phyloP scores from a whole-genome alignment of 2,329 filamentous ascomycete genomes.

The Paradendryphiella salina region DNA sequence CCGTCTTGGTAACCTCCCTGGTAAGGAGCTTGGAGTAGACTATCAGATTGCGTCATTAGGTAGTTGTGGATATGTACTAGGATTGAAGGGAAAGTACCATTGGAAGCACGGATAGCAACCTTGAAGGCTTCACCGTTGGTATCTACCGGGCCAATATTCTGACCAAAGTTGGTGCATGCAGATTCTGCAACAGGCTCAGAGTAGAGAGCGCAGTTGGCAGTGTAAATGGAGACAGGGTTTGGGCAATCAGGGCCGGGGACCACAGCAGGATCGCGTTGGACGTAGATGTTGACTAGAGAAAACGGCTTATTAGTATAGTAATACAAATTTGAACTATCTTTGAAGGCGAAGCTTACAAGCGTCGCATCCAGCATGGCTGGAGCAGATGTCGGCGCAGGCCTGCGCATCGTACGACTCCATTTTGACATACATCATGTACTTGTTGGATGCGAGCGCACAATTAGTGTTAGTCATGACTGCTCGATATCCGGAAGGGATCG shows the following conservation, averaged over 20 bases:
- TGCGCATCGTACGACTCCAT: constrained; percentile 10
- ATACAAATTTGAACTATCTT: too few relatives aligned
- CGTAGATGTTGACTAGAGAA: constrained; percentile 28
- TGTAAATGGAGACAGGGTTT: constrained; percentile 18
- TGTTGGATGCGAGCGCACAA: constrained; percentile 8
- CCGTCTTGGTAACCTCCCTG: neutral
- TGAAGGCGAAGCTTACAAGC: constrained; percentile 4
- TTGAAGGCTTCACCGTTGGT: constrained; percentile 13
- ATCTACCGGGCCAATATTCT: constrained; percentile 15
- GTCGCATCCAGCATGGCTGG: constrained; percentile 3
- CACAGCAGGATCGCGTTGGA: constrained; percentile 18
- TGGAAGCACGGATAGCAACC: constrained; percentile 16
- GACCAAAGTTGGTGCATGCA: constrained; percentile 16
- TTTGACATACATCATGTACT: constrained; percentile 7
- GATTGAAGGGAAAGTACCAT: constrained; percentile 13
- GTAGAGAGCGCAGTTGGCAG: constrained; percentile 22
- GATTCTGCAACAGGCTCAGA: neutral
- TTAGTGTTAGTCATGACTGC: constrained; percentile 1
- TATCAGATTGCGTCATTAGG: neutral
- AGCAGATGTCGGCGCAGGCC: constrained; percentile 13
- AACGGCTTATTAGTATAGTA: neutral
- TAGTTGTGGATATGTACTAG: neutral
- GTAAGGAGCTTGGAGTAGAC: constrained; percentile 4
- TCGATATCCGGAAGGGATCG: constrained; percentile 8
- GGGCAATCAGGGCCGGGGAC: constrained; percentile 17